Evolutionary conservation across 192 early-diverging fungal species (phyloP).

Genomic region (Backusella circina): DNA sequence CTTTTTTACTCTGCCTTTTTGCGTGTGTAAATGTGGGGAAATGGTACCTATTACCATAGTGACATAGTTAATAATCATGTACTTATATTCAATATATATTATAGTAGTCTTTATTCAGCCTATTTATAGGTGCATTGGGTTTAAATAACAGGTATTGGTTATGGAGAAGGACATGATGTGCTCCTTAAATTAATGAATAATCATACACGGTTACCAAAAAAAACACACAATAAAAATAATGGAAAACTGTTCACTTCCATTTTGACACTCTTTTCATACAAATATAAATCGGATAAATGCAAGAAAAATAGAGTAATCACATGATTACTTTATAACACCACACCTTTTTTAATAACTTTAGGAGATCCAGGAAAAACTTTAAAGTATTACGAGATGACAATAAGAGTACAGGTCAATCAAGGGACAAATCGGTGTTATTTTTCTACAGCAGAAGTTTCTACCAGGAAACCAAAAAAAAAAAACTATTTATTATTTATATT

Average conservation of each 20-base stretch:
- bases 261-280: neutral
- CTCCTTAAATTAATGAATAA: neutral
- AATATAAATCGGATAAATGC: neutral
- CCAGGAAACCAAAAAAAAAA: neutral
- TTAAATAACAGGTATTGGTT: neutral
- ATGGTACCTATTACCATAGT: neutral
- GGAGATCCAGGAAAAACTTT: neutral
- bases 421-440: neutral
- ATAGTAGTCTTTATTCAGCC: neutral
- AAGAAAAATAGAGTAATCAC: neutral
- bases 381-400: neutral
- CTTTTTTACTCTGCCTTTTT: neutral
- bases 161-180: neutral
- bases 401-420: neutral
- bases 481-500: neutral
- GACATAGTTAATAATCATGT: neutral
- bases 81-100: neutral
- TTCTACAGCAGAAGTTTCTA: slow-evolving; percentile 17
- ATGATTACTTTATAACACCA: neutral
- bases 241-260: neutral
- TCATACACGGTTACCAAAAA: neutral
- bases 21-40: neutral
- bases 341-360: neutral
- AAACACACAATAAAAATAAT: neutral
- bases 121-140: neutral